These are phyloP conservation scores for Podaxis rugospora DNA, from an alignment of 768 basidiomycete genomes.

Conservation along the genomic window DNA sequence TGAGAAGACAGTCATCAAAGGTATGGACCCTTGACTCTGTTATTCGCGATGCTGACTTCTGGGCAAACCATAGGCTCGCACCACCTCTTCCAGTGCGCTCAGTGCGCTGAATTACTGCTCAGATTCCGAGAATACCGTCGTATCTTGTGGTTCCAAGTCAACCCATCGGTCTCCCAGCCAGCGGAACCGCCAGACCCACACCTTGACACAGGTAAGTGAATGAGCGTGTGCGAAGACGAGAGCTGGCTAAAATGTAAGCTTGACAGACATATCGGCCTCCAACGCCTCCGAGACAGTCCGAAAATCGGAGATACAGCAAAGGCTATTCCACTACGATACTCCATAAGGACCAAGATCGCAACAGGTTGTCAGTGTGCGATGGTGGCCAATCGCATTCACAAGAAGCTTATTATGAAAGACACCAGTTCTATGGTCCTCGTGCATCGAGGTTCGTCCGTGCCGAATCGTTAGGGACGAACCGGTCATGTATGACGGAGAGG, in stretches of 20 bases:
- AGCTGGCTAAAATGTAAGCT: background rate
- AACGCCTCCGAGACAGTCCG: constrained; percentile 46
- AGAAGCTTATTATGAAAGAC: constrained; percentile 1
- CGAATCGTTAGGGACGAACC: constrained; percentile 22
- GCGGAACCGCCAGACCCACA: constrained; percentile 17
- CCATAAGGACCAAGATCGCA: constrained; percentile 13
- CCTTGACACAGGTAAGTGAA: constrained; percentile 17
- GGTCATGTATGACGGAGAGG: constrained; percentile 33
- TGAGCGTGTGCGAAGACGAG: background rate
- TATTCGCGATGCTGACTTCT: background rate
- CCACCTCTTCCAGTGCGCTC: constrained; percentile 3
- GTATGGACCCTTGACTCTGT: background rate
- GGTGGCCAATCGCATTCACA: background rate
- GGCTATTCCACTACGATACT: constrained; percentile 17
- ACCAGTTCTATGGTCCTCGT: background rate
- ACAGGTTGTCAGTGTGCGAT: background rate
- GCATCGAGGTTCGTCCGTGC: background rate
- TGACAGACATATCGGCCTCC: constrained; percentile 49
- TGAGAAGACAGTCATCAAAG: constrained; percentile 3
- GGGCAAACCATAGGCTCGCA: background rate
- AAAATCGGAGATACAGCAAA: constrained; percentile 26
- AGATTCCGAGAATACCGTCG: constrained; percentile 3
- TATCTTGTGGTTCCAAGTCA: constrained; percentile 1
- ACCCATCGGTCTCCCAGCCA: constrained; percentile 5
- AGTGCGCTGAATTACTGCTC: background rate